Base-by-base conservation (phyloP, 495 filamentous ascomycete species). In the Aspergillus olivimuriae region DNA sequence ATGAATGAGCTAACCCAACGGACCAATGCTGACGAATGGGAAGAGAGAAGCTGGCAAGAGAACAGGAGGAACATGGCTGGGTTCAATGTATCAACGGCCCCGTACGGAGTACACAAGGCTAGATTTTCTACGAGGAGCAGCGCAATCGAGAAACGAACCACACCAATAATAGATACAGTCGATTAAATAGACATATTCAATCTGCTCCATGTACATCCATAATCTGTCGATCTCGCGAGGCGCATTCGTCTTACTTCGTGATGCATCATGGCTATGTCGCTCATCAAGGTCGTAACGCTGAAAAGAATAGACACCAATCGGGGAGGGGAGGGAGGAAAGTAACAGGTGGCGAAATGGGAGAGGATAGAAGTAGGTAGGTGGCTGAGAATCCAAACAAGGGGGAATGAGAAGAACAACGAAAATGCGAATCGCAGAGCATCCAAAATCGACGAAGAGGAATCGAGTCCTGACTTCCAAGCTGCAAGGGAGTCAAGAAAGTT, bases 141-240 rank as follows among this genome's bases (percentile, higher is more conserved):
- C 44, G 43, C 16, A 39, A 39, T 39, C 19, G n/a, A 39, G 36
- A 21, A 39, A 24, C 36, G n/a, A n/a, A n/a, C n/a, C n/a, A n/a
- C n/a, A n/a, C n/a, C 11, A 28, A 11, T 28, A 28, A 11, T 28
- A 28, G 24, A 11, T 28, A 28, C 24, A 28, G 11, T 28, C 24
- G 11, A 36, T 22, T 20, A 24, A 39, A n/a, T 39, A 12, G 19
- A 24, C 22, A 19, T 23, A 21, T 23, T 43, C 22, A 28, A 28
- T 28, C 24, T 28, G 24, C 16, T 8, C 23, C 4, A 41, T 26
- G 22, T 41, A 41, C 23, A 41, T 19, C 4, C 24, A 41, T 5
- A 15, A 2, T 30, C 4, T 18, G 6, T 4, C 18, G 9, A 41
- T 15, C 33, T 35, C 33, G 11, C 20, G 33, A 22, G 36, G 18